Evolutionary conservation across 306 rosid genomes (phyloP).

Genomic region (Trifolium repens): DNA sequence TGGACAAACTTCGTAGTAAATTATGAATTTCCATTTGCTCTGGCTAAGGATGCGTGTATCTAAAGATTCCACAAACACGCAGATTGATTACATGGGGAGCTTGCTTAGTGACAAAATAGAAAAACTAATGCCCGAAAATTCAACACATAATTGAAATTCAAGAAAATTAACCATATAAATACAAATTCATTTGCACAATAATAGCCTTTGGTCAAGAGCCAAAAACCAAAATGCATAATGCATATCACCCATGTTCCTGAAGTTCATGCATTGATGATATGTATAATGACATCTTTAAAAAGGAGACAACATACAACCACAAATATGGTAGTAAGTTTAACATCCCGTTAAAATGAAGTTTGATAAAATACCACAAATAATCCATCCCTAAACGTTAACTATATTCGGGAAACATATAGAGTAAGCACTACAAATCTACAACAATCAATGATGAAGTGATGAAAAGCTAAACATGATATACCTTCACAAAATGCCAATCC

Average conservation of each 20-base stretch:
- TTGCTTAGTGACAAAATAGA: constrained; percentile 20
- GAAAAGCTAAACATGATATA: constrained; percentile 32
- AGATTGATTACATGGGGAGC: constrained; percentile 5
- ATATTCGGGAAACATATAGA: background rate
- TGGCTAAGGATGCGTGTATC: background rate
- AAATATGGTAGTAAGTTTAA: too few relatives aligned
- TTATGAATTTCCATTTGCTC: constrained; percentile 23
- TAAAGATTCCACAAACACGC: constrained; percentile 2
- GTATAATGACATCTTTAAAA: too few relatives aligned
- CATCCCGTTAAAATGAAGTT: background rate
- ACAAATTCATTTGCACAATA: constrained; percentile 16
- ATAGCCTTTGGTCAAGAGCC: background rate
- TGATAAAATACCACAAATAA: background rate
- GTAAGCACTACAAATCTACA: background rate
- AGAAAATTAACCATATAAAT: background rate
- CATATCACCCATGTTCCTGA: constrained; percentile 7
- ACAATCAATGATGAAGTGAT: constrained; percentile 8
- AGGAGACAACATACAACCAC: too few relatives aligned
- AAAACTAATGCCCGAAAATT: constrained; percentile 1
- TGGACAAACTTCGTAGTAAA: background rate
- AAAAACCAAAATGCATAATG: constrained; percentile 10
- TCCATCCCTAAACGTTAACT: background rate
- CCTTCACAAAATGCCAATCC: constrained; percentile 99
- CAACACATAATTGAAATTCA: background rate
- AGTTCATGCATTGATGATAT: too few relatives aligned